Percentiles rank a stretch among this genome's conserved stretches.
Conservation (phyloP, 441 rosid genomes). For the Croton laevigatus region DNA sequence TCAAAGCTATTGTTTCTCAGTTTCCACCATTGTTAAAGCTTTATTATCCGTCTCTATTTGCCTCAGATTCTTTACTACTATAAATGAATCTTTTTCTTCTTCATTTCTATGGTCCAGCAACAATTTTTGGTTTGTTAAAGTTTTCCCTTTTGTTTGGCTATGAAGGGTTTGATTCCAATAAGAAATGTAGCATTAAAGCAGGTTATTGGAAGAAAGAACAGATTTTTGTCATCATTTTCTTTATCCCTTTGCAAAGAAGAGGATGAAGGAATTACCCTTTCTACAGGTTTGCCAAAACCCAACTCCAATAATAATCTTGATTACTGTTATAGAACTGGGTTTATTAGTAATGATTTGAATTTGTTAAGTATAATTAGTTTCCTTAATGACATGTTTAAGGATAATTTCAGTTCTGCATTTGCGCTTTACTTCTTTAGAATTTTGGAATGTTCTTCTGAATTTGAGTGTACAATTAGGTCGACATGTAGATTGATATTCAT, state of each 20-base stretch:
- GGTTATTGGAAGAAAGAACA: neutral
- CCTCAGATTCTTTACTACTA: too few relatives aligned
- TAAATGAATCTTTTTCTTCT: neutral
- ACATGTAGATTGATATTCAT: neutral
- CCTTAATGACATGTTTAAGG: conserved; percentile 2
- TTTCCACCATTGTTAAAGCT: too few relatives aligned
- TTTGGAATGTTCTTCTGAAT: conserved; percentile 1
- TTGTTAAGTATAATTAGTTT: neutral
- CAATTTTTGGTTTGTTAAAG: neutral
- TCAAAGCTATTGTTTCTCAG: too few relatives aligned
- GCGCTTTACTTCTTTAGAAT: conserved; percentile 15
- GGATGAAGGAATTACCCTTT: neutral
- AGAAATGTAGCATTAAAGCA: neutral
- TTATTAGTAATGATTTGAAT: neutral
- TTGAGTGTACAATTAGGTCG: conserved; percentile 1
- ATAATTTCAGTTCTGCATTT: conserved; percentile 8
- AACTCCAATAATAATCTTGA: neutral
- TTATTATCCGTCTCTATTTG: too few relatives aligned
- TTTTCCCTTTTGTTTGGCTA: neutral
- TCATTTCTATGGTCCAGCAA: too few relatives aligned
- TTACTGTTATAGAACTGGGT: neutral
- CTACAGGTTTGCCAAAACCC: neutral
- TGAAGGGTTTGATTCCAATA: neutral
- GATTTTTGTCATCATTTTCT: conserved; percentile 6
- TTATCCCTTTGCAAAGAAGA: conserved; percentile 1